Evolutionary conservation across 495 filamentous ascomycete genomes (phyloP), one percentile per base, ranked within the genome.

Genomic region (Bacidia gigantensis): DNA sequence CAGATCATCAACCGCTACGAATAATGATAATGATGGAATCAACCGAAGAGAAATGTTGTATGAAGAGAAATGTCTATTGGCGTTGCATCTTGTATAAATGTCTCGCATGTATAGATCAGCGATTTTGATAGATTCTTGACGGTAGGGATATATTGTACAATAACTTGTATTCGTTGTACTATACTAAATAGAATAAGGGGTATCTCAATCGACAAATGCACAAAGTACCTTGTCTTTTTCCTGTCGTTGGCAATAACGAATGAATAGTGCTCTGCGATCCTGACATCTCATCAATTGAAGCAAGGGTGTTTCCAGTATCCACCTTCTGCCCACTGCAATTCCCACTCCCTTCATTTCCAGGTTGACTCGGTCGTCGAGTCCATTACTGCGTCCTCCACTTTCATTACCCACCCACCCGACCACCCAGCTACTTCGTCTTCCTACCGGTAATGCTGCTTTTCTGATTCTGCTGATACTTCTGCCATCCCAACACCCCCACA

Each of bases 401-500:
- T 1, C 29, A 10, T 17, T 12, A 5, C 2, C 29, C 18, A 10
- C 24, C 17, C 23, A 17, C 11, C 20, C 0, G n/a, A 2, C 29
- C 21, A 21, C n/a, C 26, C 11, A 14, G 3, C 41, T 35, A 60
- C 14, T 25, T 56, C 54, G 58, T 61, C 44, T 52, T 54, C n/a
- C 58, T 38, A 9, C 45, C 58, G 11, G 47, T 44, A 40, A 53
- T 51, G 10, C 51, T 17, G 35, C 53, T 52, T 58, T 70, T 68
- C 26, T 65, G 51, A 42, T 50, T 50, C 54, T 67, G 63, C 14
- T 62, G 45, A 46, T 72, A 72, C 10, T 66, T 52, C 32, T 66
- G 49, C 29, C 68, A 72, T 11, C 60, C 58, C 21, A 73, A 62
- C 53, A 77, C 67, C 11, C 53, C 66, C 14, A 70, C 68, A 3